These are phyloP conservation scores for Aureobasidium sp. DNA, from an alignment of 2,329 filamentous ascomycete genomes.

Conservation along the genomic window DNA sequence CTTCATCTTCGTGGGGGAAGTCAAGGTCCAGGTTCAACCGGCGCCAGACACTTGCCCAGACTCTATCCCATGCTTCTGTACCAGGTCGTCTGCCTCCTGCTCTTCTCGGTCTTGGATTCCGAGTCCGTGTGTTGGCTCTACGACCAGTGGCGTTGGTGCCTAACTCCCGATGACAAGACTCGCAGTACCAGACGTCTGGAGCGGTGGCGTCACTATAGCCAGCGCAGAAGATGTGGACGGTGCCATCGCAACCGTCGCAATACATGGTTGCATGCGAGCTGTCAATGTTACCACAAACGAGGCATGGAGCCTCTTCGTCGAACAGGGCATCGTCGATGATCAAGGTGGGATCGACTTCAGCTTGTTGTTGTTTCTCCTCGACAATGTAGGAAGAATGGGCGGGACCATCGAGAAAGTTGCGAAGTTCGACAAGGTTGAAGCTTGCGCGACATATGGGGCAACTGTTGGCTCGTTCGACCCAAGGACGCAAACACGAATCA, in stretches of 20 bases:
- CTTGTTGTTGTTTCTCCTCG: constrained; percentile 78
- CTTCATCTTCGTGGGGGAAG: constrained; percentile 69
- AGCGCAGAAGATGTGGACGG: constrained; percentile 88
- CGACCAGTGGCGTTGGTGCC: constrained; percentile 17
- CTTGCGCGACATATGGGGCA: constrained; percentile 91
- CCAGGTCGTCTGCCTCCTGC: constrained; percentile 17
- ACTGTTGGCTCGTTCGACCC: constrained; percentile 95
- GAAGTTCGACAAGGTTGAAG: constrained; percentile 85
- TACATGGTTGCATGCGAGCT: constrained; percentile 78
- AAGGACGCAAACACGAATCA: constrained; percentile 84
- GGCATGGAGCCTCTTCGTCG: constrained; percentile 65
- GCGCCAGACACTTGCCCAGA: constrained; percentile 88
- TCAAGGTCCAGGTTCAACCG: constrained; percentile 69
- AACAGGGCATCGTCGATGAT: constrained; percentile 56
- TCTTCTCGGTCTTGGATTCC: constrained; percentile 6
- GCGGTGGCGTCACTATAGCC: constrained; percentile 53
- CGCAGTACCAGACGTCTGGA: constrained; percentile 70
- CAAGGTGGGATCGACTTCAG: constrained; percentile 77
- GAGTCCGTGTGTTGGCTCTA: neutral
- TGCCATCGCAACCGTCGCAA: constrained; percentile 83
- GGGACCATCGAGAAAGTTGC: constrained; percentile 60
- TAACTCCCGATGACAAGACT: constrained; percentile 58
- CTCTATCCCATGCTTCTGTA: constrained; percentile 54
- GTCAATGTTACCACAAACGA: constrained; percentile 72
- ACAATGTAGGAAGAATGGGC: constrained; percentile 55